Base-by-base conservation (phyloP, 2,329 filamentous ascomycete genomes). In the Colletotrichum sp. region DNA sequence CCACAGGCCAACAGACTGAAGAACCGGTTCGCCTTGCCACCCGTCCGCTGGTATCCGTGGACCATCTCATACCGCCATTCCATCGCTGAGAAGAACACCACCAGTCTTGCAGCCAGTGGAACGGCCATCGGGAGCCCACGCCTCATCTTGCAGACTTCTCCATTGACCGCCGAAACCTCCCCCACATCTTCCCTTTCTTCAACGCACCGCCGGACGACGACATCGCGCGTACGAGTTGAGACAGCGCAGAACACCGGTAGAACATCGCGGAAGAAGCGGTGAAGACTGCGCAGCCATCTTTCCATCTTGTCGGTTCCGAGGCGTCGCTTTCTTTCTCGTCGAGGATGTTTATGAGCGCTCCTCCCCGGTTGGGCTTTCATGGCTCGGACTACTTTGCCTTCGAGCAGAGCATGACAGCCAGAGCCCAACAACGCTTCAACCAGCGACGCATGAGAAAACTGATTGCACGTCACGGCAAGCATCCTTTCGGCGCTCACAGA, bases 341-440 rank as follows among this genome's bases (percentile, higher is more conserved):
- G 65, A 76, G 67, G 61, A 77, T 77, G 76, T 76, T 76, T 76
- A 77, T 76, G 73, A 74, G 48, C 66, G 69, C 55, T 30, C 64
- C 75, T 57, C 70, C 76, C 69, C 66, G 55, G 71, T 55, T 72
- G 59, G 68, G 24, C 72, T 65, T 66, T 68, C 61, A 76, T 64
- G 72, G 72, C 66, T 75, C 72, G 30, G 72, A 76, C 63, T 24
- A 71, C 55, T 76, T 76, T 36, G 71, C 74, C 61, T 74, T 75
- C 71, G 66, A 76, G 61, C 72, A 76, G 39, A 24, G 30, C 28
- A 71, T 57, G 61, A 71, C 74, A 71, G 66, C 55, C 12, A 71
- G 32, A 57, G 52, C 55, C 30, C 70, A 74, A 26, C 72, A 67
- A 52, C 71, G 36, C 36, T 67, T 61, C 72, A 55, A 76, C 59